Conservation (phyloP, 176 grass and related monocot genomes). For the Alloteropsis semialata region DNA sequence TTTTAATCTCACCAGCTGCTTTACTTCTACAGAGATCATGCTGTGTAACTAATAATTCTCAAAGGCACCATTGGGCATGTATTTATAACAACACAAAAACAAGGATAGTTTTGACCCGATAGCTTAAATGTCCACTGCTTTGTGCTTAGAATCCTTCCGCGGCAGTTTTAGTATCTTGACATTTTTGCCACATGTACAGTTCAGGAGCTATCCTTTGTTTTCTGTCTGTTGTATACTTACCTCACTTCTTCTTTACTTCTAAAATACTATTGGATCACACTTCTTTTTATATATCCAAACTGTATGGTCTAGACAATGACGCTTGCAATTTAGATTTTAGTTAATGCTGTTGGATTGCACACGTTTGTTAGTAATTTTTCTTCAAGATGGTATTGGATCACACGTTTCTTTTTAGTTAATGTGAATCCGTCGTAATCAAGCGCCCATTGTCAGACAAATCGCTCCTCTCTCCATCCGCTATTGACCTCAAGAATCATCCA, state of each 20-base stretch:
- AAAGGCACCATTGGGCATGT: neutral
- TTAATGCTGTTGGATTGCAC: neutral
- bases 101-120: neutral
- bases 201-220: neutral
- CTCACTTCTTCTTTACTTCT: neutral
- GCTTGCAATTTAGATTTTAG: neutral
- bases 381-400: neutral
- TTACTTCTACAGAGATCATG: neutral
- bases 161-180: neutral
- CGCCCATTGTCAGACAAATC: constrained; percentile 3
- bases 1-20: neutral
- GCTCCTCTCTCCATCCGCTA: neutral
- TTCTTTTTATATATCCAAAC: neutral
- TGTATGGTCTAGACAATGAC: neutral
- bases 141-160: neutral
- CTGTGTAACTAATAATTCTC: neutral
- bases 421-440: neutral
- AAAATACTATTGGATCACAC: neutral
- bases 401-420: no score
- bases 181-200: neutral
- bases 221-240: neutral
- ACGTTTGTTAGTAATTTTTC: no score
- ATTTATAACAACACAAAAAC: neutral
- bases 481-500: neutral
- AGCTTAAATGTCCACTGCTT: neutral